Evolutionary conservation across 225 moss, liverwort and hornwort genomes (phyloP), one percentile per base, ranked within the genome.

Genomic region (Bryum argenteum): DNA sequence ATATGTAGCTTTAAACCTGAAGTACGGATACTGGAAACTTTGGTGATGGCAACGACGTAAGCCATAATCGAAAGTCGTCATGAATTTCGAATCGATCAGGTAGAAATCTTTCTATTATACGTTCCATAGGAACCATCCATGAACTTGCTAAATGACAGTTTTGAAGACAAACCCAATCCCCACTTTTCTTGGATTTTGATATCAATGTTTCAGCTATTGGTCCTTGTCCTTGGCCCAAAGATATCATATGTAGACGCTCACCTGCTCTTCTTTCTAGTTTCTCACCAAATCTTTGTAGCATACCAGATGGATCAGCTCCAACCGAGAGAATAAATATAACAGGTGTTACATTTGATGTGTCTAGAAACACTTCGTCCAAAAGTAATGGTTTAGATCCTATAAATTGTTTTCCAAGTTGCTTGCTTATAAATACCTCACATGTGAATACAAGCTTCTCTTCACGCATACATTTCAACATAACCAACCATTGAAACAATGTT

Each of bases 141-240:
- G 96, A 97, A 48, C 90, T 89, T 28, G 96, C 93, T 0, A 97
- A 72, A 17, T 97, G 96, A 11, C 96, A 97, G 58, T 97, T 97
- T 72, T 97, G 96, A 13, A 97, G 79, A 38, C 93, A 97, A 9
- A 97, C 89, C 96, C 93, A 97, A 64, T 97, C 96, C 21, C 96
- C 96, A 9, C 10, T 89, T n/a, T 77, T 91, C 20, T 91, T 70
- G 1, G 90, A 89, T 52, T 93, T 91, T 0, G 87, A 73, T 20
- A 97, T 91, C 9, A 97, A 66, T 0, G 96, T 93, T 79, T 97
- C 91, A 0, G 96, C 96, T 0, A 97, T 90, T 0, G 96, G 96
- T 0, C 96, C 96, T 80, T 97, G 96, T 0, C 96, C 96, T 84
- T 97, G 96, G 0, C 96, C 96, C 0, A 97, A 21, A 0, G 93